Percentiles rank a stretch among this genome's conserved stretches.
Conservation (phyloP, 768 basidiomycete species). For the Leccinum incarnatum region DNA sequence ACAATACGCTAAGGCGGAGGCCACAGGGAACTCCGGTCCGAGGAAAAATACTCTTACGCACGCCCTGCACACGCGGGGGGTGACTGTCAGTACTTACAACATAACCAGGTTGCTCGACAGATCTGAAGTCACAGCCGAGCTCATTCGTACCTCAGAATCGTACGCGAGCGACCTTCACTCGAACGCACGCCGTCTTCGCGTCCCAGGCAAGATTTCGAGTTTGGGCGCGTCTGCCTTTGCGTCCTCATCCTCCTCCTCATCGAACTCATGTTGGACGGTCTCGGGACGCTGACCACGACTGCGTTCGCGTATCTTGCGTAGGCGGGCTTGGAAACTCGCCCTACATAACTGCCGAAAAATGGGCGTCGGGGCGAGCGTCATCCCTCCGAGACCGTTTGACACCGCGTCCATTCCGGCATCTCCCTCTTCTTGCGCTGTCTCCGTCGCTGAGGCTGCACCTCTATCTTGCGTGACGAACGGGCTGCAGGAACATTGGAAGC, state of each 20-base stretch:
- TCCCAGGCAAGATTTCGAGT: constrained; percentile 15
- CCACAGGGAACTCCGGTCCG: too few species aligned
- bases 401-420: constrained; percentile 11
- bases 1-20: too few species aligned
- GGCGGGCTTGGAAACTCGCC: constrained; percentile 34
- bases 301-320: constrained; percentile 32
- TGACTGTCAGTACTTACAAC: too few species aligned
- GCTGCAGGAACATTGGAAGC: constrained; percentile 2
- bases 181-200: constrained; percentile 37
- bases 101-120: too few species aligned
- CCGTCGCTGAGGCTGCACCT: constrained; percentile 18
- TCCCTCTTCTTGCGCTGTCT: constrained; percentile 13
- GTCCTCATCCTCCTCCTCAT: constrained; percentile 26
- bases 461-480: constrained; percentile 24
- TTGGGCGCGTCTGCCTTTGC: not conserved
- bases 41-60: too few species aligned
- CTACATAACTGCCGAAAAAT: not conserved
- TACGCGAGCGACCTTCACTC: too few species aligned
- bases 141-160: too few species aligned
- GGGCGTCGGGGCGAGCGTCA: constrained; percentile 42
- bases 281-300: constrained; percentile 15
- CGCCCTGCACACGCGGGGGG: too few species aligned
- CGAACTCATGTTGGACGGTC: constrained; percentile 11
- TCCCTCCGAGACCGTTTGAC: constrained; percentile 41
- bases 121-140: too few species aligned